Evolutionary conservation across 768 basidiomycete genomes (phyloP), one percentile per base, ranked within the genome.

Genomic region (Auricularia auricula-judae): DNA sequence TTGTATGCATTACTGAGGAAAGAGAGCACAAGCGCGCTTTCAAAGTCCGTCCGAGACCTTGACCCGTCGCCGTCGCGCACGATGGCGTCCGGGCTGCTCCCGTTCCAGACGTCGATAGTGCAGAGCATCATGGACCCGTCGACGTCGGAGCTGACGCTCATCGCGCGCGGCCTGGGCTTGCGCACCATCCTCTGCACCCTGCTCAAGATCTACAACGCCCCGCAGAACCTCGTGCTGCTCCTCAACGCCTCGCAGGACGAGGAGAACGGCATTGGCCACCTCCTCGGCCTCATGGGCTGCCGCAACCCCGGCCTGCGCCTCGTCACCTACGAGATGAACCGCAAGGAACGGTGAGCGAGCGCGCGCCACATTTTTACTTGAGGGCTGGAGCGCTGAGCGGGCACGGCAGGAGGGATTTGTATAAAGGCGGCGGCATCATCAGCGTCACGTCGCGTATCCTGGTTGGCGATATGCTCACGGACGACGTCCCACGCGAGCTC

Each of bases 371-470:
- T 23, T 2, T 42, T 8, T 21, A 51, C 16, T 51, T 42, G 11
- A 5, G 44, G 23, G 21, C 5, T 47, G n/a, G 36, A 51, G 23
- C 18, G 7, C 21, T 59, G 56, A 23, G 34, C 3, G 62, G 47
- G 61, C 36, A n/a, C 34, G 16, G 61, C 76, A 92, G 94, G 70
- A 88, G 93, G 75, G 83, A 84, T 47, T 74, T 98, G 63, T 98
- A 98, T 77, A 87, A 88, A 66, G 81, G 82, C 65, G 96, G 96
- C 3, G 95, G 95, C 3, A 78, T 98, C 1, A 81, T 98, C 61
- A 91, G 91, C 5, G 88, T 98, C 36, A 98, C 97, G 0, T 94
- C 92, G 33, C 86, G 92, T 21, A 98, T 99, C 68, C 78, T 98
- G 12, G 89, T 96, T 29, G 94, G 96, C 63, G 97, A 99, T 72